Evolutionary conservation across 768 basidiomycete species (phyloP), one percentile per base, ranked within the genome.

Genomic region (Mycena indigotica): DNA sequence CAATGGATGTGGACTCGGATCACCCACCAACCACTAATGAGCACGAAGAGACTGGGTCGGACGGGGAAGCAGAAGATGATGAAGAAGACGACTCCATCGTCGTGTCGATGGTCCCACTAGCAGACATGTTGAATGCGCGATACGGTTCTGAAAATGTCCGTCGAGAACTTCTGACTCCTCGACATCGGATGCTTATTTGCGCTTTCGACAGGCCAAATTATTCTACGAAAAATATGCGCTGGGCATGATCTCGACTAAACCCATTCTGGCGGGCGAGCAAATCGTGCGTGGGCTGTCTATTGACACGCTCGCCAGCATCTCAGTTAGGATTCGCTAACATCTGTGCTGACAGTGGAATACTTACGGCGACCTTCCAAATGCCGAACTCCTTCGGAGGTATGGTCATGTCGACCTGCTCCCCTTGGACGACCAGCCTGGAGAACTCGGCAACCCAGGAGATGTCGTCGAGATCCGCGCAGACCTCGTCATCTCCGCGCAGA

Each of bases 51-150:
- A 63, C 65, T 58, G 21, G 48, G 41, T 77, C 73, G n/a, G 71
- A 70, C 21, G 75, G 73, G 19, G 77, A 70, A 1, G 66, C 65
- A 4, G 76, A 76, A 13, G 77, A 79, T 3, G 81, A 79, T 21
- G 71, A 71, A 2, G 74, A 75, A 65, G 72, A 68, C 63, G 67
- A 52, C 29, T 51, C 74, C 10, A 62, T 65, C 13, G 81, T 81
- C 3, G 84, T 91, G 10, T 85, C 90, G 2, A 95, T 98, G 94
- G 90, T 98, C 3, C 95, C 96, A 0, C 86, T 98, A 76, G 97
- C 97, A 3, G 97, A 99, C 72, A 85, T 98, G 76, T 76, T 99
- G 49, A 99, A 99, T 66, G 97, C 96, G 12, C 83, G 87, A 52
- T 91, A 85, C 69, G 87, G 84, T 6, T 82, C 82, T 35, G 89